Base-by-base conservation (phyloP, 805 yeast genomes). In the Pichia occidentalis region DNA sequence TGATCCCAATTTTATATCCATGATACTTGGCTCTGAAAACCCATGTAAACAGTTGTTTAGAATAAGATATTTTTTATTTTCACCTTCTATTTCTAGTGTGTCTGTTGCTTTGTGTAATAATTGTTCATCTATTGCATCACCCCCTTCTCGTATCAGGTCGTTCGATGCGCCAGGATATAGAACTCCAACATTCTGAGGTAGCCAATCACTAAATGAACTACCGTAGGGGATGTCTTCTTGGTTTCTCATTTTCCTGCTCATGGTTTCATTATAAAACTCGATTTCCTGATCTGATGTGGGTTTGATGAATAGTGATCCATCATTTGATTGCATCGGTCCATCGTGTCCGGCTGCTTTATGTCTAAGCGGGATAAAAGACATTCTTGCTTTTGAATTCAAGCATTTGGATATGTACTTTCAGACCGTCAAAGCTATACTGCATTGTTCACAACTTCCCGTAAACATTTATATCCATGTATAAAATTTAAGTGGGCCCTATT, bases 321-420 rank as follows among this genome's bases (percentile, higher is more conserved):
- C 73, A 6, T 57, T 69, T 45, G 77, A 77, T 9, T 74, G 71
- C 37, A 85, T 49, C 3, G 82, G 73, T 0, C 95, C 97, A 5
- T 70, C 84, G 52, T 90, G 98, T 5, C 98, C 98, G 0, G 97
- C 97, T 3, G 92, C 97, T 59, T 78, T 82, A 52, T 83, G 85
- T 51, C 63, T 47, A 53, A 65, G 39, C 54, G 67, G 57, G 60
- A 59, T 40, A 24, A 54, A 42, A 8, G 52, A 32, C 57, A 53
- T 55, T n/a, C 5, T 24, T n/a, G n/a, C n/a, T n/a, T n/a, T n/a
- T n/a, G n/a, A n/a, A n/a, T n/a, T n/a, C n/a, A n/a, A n/a, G n/a
- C n/a, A n/a, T n/a, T n/a, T n/a, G n/a, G n/a, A n/a, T n/a, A n/a
- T n/a, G n/a, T n/a, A n/a, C n/a, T n/a, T n/a, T n/a, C n/a, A n/a